These are phyloP conservation scores for Penicillium nucicola DNA, from an alignment of 495 filamentous ascomycete species.

Conservation along the genomic window DNA sequence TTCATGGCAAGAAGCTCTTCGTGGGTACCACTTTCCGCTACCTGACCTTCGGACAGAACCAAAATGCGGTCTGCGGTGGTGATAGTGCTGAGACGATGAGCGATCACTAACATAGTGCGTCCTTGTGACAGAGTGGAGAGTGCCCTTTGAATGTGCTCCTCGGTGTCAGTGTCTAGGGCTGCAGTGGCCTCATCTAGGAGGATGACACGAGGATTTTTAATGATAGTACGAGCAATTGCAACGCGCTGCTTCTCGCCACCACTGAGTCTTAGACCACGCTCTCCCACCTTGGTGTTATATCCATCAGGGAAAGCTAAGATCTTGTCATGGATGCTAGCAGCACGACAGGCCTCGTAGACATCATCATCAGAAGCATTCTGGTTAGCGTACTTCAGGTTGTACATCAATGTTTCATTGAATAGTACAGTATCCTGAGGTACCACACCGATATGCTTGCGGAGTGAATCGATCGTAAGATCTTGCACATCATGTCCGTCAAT, in stretches of 20 bases:
- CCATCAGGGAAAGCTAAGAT: conserved; percentile 91
- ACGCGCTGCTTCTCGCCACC: conserved; percentile 97
- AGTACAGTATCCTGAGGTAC: conserved; percentile 95
- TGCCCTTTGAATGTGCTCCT: conserved; percentile 90
- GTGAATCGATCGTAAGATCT: conserved; percentile 86
- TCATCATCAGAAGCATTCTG: conserved; percentile 80
- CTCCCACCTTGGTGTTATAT: conserved; percentile 90
- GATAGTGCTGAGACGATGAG: conserved; percentile 91
- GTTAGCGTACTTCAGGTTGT: conserved; percentile 95
- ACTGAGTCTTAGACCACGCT: conserved; percentile 87
- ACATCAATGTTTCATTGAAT: conserved; percentile 97
- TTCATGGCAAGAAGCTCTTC: conserved; percentile 73
- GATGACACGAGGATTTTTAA: conserved; percentile 95
- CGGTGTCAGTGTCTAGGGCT: conserved; percentile 90
- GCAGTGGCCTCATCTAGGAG: conserved; percentile 96
- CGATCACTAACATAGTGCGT: conserved; percentile 81
- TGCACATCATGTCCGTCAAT: conserved; percentile 83
- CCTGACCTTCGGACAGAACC: conserved; percentile 80
- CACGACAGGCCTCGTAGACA: conserved; percentile 82
- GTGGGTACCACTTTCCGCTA: conserved; percentile 84
- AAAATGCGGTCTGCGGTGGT: conserved; percentile 92
- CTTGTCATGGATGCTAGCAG: conserved; percentile 93
- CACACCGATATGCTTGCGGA: conserved; percentile 86
- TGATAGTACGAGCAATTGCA: conserved; percentile 91
- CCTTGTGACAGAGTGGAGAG: conserved; percentile 74